Evolutionary conservation across 148 eudicot genomes (phyloP).

Genomic region (Chenopodium suecicum): DNA sequence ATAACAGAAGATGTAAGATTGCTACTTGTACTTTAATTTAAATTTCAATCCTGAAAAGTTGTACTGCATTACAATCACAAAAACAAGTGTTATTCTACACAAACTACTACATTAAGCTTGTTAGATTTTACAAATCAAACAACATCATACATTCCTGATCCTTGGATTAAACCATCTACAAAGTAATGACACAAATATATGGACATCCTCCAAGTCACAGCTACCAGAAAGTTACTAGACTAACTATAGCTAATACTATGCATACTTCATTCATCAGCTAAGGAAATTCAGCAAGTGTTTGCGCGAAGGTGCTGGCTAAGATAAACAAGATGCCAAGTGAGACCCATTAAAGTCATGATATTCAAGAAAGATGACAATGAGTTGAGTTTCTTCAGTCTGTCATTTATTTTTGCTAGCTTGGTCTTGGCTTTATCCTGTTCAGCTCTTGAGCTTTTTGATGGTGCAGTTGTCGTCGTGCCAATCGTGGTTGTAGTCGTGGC

Average conservation of each 20-base stretch:
- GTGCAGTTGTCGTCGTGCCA: not conserved
- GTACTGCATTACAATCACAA: slow-evolving; percentile 1
- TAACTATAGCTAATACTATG: not conserved
- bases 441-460: not conserved
- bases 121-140: slow-evolving; percentile 1
- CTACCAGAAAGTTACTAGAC: not conserved
- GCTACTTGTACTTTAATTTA: not conserved
- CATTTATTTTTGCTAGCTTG: slow-evolving; percentile 35
- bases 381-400: slow-evolving; percentile 57
- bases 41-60: not conserved
- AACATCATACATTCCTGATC: slow-evolving; percentile 2
- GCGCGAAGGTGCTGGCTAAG: slow-evolving; percentile 53
- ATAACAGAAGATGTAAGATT: not conserved
- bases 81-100: slow-evolving; percentile 1
- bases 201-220: not conserved
- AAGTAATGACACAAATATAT: not conserved
- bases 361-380: slow-evolving; percentile 67
- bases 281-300: not conserved
- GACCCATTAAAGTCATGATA: slow-evolving; percentile 54
- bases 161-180: not conserved
- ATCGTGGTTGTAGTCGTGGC: slow-evolving; percentile 21
- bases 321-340: slow-evolving; percentile 70
- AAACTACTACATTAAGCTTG: slow-evolving; percentile 10
- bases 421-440: slow-evolving; percentile 32
- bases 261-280: not conserved